Conservation (phyloP, 2,329 filamentous ascomycete species). For the Karstenula rhodostoma region DNA sequence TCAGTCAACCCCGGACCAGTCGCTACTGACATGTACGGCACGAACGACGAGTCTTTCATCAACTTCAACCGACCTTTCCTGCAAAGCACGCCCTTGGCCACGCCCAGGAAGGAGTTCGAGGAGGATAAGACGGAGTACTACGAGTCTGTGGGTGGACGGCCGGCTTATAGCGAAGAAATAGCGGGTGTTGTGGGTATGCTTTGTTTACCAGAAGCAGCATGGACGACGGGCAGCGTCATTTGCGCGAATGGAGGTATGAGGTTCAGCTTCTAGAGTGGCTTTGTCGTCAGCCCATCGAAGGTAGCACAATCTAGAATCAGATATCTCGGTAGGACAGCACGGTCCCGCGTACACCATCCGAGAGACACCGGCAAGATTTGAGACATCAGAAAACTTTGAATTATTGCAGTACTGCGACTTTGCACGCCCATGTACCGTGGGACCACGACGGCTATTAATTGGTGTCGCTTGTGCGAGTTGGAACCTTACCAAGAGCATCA, state of each 20-base stretch:
- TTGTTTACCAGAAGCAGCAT: constrained; percentile 73
- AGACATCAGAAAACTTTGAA: not conserved
- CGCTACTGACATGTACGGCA: constrained; percentile 68
- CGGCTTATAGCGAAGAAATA: constrained; percentile 73
- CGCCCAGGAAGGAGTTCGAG: constrained; percentile 68
- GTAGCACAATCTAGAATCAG: not conserved
- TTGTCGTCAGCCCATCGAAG: not conserved
- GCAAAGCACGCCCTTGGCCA: constrained; percentile 70
- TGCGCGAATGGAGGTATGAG: constrained; percentile 81
- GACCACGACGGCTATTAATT: not conserved
- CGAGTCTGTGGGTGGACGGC: constrained; percentile 58
- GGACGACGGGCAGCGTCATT: constrained; percentile 81
- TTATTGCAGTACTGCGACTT: not conserved
- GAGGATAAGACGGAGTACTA: constrained; percentile 60
- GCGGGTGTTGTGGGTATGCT: constrained; percentile 81
- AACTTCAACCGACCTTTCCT: constrained; percentile 67
- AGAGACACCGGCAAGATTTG: not conserved
- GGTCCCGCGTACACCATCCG: not conserved
- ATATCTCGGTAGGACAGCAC: not conserved
- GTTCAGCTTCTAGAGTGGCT: constrained; percentile 35
- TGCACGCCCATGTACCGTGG: not conserved
- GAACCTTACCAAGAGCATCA: not conserved
- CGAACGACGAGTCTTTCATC: constrained; percentile 66
- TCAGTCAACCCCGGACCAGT: constrained; percentile 73
- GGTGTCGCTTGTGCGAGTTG: not conserved